Evolutionary conservation across 108 stramenopile species (phyloP).

Genomic region (Pseudonitzschia multiseries): DNA sequence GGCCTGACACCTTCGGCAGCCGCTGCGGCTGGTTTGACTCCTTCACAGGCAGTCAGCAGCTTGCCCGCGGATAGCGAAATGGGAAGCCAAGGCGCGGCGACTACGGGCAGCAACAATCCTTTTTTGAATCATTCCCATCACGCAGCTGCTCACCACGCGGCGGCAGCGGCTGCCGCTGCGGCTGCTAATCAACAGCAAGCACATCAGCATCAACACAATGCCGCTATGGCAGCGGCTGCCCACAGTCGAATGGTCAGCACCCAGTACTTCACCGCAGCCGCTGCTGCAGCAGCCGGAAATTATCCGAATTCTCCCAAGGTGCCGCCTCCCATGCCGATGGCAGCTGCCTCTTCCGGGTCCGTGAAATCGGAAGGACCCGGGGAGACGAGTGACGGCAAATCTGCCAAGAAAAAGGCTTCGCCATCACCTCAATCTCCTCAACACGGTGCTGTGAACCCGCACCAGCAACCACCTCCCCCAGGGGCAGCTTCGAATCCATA

Average conservation of each 20-base stretch:
- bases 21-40: constrained; percentile 1
- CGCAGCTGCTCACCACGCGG: background rate
- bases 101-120: background rate
- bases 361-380: background rate
- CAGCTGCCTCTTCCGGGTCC: background rate
- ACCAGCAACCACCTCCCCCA: background rate
- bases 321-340: background rate
- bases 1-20: background rate
- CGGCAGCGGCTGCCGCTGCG: background rate
- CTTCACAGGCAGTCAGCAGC: constrained; percentile 2
- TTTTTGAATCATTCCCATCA: constrained; percentile 1
- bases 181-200: background rate
- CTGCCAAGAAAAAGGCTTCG: background rate
- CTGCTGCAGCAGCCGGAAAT: constrained; percentile 3
- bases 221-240: constrained; percentile 1
- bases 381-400: background rate
- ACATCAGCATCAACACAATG: background rate
- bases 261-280: constrained; percentile 3
- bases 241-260: constrained; percentile 1
- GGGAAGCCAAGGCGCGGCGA: background rate
- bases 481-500: background rate
- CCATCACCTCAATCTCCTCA: constrained; percentile 6
- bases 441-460: background rate
- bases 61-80: background rate
- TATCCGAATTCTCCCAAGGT: background rate